Evolutionary conservation across 2,329 filamentous ascomycete genomes (phyloP), one percentile per base, ranked within the genome.

Genomic region (Colletotrichum abscissum): DNA sequence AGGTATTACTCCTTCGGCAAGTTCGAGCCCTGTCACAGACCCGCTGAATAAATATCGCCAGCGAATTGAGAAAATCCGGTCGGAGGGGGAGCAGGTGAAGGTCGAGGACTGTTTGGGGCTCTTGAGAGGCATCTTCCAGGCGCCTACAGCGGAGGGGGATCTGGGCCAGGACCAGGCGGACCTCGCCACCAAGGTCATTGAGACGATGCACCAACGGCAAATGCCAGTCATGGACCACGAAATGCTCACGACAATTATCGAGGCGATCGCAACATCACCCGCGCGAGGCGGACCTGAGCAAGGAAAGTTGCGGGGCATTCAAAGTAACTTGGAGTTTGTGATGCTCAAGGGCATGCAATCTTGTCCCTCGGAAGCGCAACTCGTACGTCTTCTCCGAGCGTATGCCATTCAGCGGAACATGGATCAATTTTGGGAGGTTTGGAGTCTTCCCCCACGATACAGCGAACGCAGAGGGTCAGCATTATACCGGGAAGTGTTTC

Each of bases 391-490:
- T 46, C 81, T 90, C 81, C 76, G 80, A 3, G 82, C 84, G 1
- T 88, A 90, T 74, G 84, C 88, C 5, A 75, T 76, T 24, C 84
- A 84, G 72, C 77, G 79, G 22, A 82, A 90, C 75, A 92, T 90
- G 86, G 79, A 86, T 19, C 82, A 84, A 6, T 90, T 93, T 77
- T 93, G 90, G 91, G 84, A 89, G 24, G 78, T 86, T 11, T 94
- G 92, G 86, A 86, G 87, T 67, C 84, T 86, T 69, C 86, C 89
- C 4, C 82, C 91, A 16, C 84, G 87, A 54, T 86, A 87, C 76
- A 81, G 85, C 52, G 78, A 80, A 9, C 76, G 84, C 1, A 88
- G 92, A 24, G 86, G 88, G 0, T 77, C 83, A n/a, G 78, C 79
- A 19, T 84, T 92, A 75, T 94, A 94, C 78, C 80, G 82, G 4